Conservation (phyloP, 495 filamentous ascomycete genomes). For the Hypoxylon cercidicola region DNA sequence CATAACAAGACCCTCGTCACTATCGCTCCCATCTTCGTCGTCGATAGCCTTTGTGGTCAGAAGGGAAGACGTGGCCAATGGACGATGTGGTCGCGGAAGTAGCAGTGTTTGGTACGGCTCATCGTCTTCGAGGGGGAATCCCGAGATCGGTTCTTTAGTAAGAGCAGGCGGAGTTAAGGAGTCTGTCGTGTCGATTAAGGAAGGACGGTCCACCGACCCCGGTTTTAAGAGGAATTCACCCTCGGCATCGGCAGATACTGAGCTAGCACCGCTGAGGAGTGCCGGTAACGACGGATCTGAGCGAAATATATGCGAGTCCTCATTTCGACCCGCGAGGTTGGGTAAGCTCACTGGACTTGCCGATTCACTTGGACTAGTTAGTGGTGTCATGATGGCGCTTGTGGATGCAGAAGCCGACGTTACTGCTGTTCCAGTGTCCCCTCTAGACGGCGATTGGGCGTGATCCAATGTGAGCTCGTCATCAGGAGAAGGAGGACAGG, state of each 20-base stretch:
- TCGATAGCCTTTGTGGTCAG: slow-evolving; percentile 47
- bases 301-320: slow-evolving; percentile 68
- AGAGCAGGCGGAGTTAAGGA: slow-evolving; percentile 63
- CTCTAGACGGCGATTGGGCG: slow-evolving; percentile 44
- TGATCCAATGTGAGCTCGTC: slow-evolving; percentile 51
- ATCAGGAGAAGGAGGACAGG: slow-evolving; percentile 63
- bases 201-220: slow-evolving; percentile 52
- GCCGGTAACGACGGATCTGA: slow-evolving; percentile 82
- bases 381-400: slow-evolving; percentile 51
- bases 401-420: slow-evolving; percentile 61
- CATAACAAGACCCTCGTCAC: slow-evolving; percentile 64
- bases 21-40: slow-evolving; percentile 66
- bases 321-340: slow-evolving; percentile 63
- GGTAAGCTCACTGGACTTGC: slow-evolving; percentile 66
- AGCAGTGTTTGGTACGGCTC: slow-evolving; percentile 42
- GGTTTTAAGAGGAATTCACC: slow-evolving; percentile 64
- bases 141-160: slow-evolving; percentile 54
- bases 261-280: slow-evolving; percentile 81
- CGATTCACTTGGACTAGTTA: slow-evolving; percentile 62
- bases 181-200: slow-evolving; percentile 59
- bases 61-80: slow-evolving; percentile 42
- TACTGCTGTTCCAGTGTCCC: slow-evolving; percentile 51
- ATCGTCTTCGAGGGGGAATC: slow-evolving; percentile 54
- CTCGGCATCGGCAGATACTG: slow-evolving; percentile 71
- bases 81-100: slow-evolving; percentile 40